Base-by-base conservation (phyloP, 768 basidiomycete genomes). In the Boletus speciosus region DNA sequence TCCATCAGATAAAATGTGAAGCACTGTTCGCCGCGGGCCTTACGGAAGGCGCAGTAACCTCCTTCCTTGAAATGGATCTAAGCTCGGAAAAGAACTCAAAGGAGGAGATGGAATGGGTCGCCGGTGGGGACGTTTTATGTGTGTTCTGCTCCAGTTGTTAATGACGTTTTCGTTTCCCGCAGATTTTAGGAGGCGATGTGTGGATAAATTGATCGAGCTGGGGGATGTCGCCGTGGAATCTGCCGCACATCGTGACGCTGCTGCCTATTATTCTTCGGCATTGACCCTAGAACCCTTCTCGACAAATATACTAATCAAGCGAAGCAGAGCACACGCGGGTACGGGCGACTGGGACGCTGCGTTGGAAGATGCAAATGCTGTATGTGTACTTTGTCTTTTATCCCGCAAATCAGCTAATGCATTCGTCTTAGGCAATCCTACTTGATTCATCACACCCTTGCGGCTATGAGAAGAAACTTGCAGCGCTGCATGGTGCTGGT, bases 401-500 rank as follows among this genome's bases (percentile, higher is more conserved):
- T 36, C 21, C 15, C 2, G 3, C 6, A n/a, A 27, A 32, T 31
- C 34, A 38, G 44, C 23, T 1, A 31, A 21, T 49, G 21, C 47
- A 34, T 10, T 5, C n/a, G 6, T 40, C 2, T 9, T 23, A 66
- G 63, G 52, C 51, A 23, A 48, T 66, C 15, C 23, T 16, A 19
- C 54, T 59, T 21, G 47, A 65, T 37, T 40, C 63, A 8, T 54
- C 48, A 8, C 25, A 48, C 16, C 54, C 42, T 38, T 19, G 25
- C 35, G 38, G 54, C 0, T 60, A 66, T 6, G 40, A 64, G 40
- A 23, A 29, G 9, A 64, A 46, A 32, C 55, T 52, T 39, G 25
- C 44, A 6, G 63, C 57, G 8, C 44, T 66, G 6, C 54, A 56
- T n/a, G 57, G 61, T 29, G 34, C 39, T 35, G 37, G 52, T 38